Base-by-base conservation (phyloP, 116 monocot species). In the Posidonia oceanica region DNA sequence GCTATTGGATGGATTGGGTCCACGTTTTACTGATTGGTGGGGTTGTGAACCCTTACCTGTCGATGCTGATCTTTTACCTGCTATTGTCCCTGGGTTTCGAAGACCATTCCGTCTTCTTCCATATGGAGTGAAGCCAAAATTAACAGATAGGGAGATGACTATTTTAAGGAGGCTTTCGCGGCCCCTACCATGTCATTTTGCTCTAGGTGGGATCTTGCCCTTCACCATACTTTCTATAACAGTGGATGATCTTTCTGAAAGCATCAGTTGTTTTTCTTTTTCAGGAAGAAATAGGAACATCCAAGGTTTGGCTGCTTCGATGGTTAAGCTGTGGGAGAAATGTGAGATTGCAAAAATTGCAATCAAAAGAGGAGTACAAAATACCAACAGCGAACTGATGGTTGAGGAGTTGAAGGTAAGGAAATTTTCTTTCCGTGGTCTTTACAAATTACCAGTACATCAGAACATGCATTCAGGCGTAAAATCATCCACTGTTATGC, bases 321-420 rank as follows among this genome's bases (percentile, higher is more conserved):
- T 98, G 85, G 69, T 98, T 59, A 87, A 85, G 68, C 73, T 98
- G 37, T 98, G 97, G 97, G 97, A 98, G 76, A 98, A 77, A 80
- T 90, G 93, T 73, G 97, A 98, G 70, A 79, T 98, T 77, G 97
- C 90, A 3, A 98, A 98, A 69, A 87, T 98, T 86, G 97, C 93
- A 39, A 59, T 93, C 64, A 98, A 98, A 63, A 80, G 79, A 78
- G 93, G 87, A 54, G 89, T 82, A 4, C 93, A 87, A 68, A 98
- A 98, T 42, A 86, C 85, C 41, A 83, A 87, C 70, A 83, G 80
- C 60, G 82, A 82, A 55, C 67, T 98, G 38, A 98, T 98, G 79
- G 79, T 72, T 68, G 87, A 87, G 40, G 93, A 98, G 58, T 52
- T 98, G 73, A 98, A 92, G 93, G 97, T 92, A 68, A 53, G 52